phyloP scores from a whole-genome alignment of 1,284 basidiomycete species.

The Irpex lacteus region DNA sequence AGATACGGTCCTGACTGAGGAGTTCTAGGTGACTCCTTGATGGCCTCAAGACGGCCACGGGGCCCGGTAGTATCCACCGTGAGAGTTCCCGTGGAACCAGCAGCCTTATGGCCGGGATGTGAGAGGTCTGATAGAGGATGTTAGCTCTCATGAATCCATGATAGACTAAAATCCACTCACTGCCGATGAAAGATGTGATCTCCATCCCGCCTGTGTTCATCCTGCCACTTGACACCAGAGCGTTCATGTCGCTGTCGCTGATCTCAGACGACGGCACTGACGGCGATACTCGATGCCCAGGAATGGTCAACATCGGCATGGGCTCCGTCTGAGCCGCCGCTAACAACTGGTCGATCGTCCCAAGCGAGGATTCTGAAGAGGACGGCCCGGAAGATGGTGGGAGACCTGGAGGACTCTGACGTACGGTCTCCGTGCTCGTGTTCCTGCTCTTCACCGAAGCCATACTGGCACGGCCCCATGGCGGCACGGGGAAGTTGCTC shows the following conservation, averaged over 20 bases:
- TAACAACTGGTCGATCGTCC: not conserved
- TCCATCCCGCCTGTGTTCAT: constrained; percentile 55
- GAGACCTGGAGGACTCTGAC: constrained; percentile 9
- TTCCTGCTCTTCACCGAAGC: constrained; percentile 9
- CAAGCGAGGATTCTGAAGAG: not conserved
- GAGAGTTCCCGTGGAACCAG: constrained; percentile 13
- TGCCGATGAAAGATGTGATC: constrained; percentile 73
- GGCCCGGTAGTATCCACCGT: not conserved
- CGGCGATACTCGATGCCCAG: constrained; percentile 12
- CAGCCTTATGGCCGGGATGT: constrained; percentile 16
- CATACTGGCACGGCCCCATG: constrained; percentile 31
- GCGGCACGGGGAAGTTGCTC: constrained; percentile 68
- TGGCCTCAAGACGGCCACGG: not conserved
- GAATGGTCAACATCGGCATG: not conserved
- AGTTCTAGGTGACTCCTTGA: constrained; percentile 1
- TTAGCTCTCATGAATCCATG: not conserved
- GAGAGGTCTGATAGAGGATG: constrained; percentile 9
- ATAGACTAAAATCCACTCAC: constrained; percentile 34
- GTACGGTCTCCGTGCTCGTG: constrained; percentile 1
- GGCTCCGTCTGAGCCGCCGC: not conserved
- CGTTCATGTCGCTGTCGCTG: constrained; percentile 12
- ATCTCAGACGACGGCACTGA: constrained; percentile 33
- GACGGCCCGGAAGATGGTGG: not conserved
- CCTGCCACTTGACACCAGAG: constrained; percentile 21
- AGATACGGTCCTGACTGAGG: not conserved